A percentile compares a stretch with the other conserved stretches of the same genome.
Evolutionary conservation across 2,329 filamentous ascomycete species (phyloP).

Genomic region (Nemania abortiva): DNA sequence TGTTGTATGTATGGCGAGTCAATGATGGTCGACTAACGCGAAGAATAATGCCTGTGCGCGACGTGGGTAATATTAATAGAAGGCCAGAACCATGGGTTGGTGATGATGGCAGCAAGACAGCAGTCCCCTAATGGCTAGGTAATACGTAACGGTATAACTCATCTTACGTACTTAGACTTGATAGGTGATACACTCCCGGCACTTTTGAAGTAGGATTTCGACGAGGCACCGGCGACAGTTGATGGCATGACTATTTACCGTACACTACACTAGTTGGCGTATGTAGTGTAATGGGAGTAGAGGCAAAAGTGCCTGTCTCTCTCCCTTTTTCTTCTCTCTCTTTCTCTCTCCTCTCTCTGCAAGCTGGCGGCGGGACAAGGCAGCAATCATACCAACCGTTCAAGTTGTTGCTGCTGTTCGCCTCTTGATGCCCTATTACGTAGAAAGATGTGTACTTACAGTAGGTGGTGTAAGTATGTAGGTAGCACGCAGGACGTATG

Average conservation of each 20-base stretch:
- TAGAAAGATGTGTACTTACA: not conserved
- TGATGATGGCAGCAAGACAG: slow-evolving; percentile 14
- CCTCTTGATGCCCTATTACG: slow-evolving; percentile 2
- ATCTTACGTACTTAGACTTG: not conserved
- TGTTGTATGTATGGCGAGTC: not conserved
- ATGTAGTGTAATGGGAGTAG: no score
- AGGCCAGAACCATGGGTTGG: slow-evolving; percentile 25
- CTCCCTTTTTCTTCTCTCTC: not conserved
- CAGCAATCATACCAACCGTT: not conserved
- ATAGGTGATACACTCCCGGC: not conserved
- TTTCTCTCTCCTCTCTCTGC: not conserved
- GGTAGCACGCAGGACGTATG: slow-evolving; percentile 23
- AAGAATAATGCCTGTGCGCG: slow-evolving; percentile 27
- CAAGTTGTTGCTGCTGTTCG: not conserved
- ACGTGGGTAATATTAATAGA: slow-evolving; percentile 38
- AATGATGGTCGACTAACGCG: not conserved
- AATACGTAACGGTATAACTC: slow-evolving; percentile 16
- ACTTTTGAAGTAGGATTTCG: no score
- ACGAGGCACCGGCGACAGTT: no score
- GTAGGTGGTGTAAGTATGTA: no score
- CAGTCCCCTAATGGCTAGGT: slow-evolving; percentile 9
- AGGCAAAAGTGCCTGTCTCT: no score
- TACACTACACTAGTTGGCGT: no score
- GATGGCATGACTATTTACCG: no score
- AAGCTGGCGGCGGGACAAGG: slow-evolving; percentile 15